phyloP scores from a whole-genome alignment of 2,329 filamentous ascomycete species.

The Drechslerella stenobrocha region DNA sequence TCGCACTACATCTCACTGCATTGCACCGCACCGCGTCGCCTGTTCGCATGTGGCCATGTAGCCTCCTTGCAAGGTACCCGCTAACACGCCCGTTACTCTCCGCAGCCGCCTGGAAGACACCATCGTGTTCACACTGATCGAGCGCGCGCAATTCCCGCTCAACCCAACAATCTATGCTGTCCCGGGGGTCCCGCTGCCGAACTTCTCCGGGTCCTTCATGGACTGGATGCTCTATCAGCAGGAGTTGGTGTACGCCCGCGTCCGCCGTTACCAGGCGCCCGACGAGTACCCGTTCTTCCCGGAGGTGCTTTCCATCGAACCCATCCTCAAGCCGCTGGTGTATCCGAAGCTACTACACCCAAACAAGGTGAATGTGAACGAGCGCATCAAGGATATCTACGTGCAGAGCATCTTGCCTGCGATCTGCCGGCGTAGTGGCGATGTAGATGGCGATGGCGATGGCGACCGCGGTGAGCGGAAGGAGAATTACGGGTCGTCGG shows the following conservation, averaged over 20 bases:
- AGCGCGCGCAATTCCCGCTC: conserved; percentile 94
- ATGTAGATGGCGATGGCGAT: background rate
- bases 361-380: conserved; percentile 89
- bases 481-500: conserved; percentile 93
- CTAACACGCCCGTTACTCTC: conserved; percentile 27
- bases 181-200: conserved; percentile 76
- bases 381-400: conserved; percentile 82
- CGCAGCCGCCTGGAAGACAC: conserved; percentile 91
- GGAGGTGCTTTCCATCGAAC: conserved; percentile 68
- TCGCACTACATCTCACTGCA: no score
- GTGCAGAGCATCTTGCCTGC: conserved; percentile 78
- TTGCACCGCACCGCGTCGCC: no score
- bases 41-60: no score
- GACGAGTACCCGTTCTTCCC: conserved; percentile 99
- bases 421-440: conserved; percentile 69
- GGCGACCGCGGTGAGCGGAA: conserved; percentile 76
- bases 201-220: conserved; percentile 71
- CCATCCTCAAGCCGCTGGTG: conserved; percentile 81
- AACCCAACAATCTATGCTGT: conserved; percentile 84
- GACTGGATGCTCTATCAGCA: conserved; percentile 93
- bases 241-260: conserved; percentile 85
- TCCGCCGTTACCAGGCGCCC: conserved; percentile 91
- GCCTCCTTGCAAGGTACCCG: background rate
- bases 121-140: conserved; percentile 94
- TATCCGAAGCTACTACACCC: conserved; percentile 86